Evolutionary conservation across 495 filamentous ascomycete species (phyloP).

Genomic region (Melanomma pulvis-pyrius): DNA sequence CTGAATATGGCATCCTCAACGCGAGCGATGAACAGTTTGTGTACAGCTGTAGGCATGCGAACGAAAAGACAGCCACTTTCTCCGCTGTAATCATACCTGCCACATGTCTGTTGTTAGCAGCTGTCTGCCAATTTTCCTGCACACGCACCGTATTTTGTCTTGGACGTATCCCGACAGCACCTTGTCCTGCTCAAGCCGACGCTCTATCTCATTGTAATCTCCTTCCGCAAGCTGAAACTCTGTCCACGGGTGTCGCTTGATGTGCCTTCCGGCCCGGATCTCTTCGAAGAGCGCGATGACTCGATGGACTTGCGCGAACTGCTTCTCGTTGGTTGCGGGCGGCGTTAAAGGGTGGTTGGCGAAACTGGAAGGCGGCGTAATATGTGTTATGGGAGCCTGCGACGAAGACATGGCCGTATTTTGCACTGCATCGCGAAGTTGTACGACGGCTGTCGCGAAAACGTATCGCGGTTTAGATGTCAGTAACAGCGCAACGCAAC

Average conservation of each 20-base stretch:
- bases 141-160: slow-evolving; percentile 16
- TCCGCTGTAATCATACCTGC: slow-evolving; percentile 23
- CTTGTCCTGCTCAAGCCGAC: slow-evolving; percentile 11
- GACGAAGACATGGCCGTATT: slow-evolving; percentile 19
- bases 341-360: slow-evolving; percentile 18
- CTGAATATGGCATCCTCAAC: slow-evolving; percentile 24
- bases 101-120: slow-evolving; percentile 5
- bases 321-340: slow-evolving; percentile 20
- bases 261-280: slow-evolving; percentile 29
- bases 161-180: background rate
- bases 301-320: slow-evolving; percentile 16
- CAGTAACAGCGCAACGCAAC: background rate
- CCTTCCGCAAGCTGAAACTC: slow-evolving; percentile 27
- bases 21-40: slow-evolving; percentile 19
- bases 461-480: background rate
- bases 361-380: slow-evolving; percentile 21
- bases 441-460: background rate
- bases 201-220: slow-evolving; percentile 24
- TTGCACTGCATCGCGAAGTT: slow-evolving; percentile 11
- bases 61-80: background rate
- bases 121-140: slow-evolving; percentile 1
- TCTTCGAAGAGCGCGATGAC: slow-evolving; percentile 18
- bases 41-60: slow-evolving; percentile 24
- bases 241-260: slow-evolving; percentile 12
- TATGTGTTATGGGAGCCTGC: slow-evolving; percentile 9